A percentile compares a stretch with the other conserved stretches of the same genome.
phyloP scores from a whole-genome alignment of 1,284 basidiomycete genomes.

The Clitocybe nebularis region DNA sequence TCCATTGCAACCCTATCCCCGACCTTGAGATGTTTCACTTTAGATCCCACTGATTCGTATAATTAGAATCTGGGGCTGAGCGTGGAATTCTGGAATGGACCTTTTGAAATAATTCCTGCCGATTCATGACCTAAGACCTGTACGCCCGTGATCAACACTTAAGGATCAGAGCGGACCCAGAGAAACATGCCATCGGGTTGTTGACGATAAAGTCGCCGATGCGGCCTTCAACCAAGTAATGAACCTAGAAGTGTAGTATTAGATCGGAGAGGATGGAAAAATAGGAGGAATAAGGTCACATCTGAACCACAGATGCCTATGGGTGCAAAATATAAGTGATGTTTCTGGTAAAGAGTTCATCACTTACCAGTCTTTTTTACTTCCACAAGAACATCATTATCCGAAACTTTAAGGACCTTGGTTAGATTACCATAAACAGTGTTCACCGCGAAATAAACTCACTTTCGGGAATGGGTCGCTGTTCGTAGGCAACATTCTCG shows the following conservation, averaged over 20 bases:
- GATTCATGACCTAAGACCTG: constrained; percentile 69
- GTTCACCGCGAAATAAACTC: constrained; percentile 17
- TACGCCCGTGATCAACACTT: too few species aligned
- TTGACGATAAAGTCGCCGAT: constrained; percentile 78
- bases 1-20: constrained; percentile 88
- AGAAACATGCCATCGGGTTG: constrained; percentile 63
- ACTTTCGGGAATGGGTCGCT: constrained; percentile 78
- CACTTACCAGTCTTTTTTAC: constrained; percentile 85
- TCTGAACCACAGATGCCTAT: constrained; percentile 88
- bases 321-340: not conserved
- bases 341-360: not conserved
- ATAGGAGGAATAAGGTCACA: constrained; percentile 37
- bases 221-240: constrained; percentile 73
- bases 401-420: constrained; percentile 45
- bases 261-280: constrained; percentile 7
- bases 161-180: not conserved
- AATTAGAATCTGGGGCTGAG: not conserved
- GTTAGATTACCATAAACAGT: constrained; percentile 7
- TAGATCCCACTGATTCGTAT: constrained; percentile 48
- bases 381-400: constrained; percentile 83
- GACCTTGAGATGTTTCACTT: constrained; percentile 70
- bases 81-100: constrained; percentile 22
- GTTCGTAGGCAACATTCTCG: constrained; percentile 72
- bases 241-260: constrained; percentile 43
- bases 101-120: constrained; percentile 51